These are phyloP conservation scores for Cordyceps militaris DNA, from an alignment of 2,329 filamentous ascomycete species.

Conservation along the genomic window DNA sequence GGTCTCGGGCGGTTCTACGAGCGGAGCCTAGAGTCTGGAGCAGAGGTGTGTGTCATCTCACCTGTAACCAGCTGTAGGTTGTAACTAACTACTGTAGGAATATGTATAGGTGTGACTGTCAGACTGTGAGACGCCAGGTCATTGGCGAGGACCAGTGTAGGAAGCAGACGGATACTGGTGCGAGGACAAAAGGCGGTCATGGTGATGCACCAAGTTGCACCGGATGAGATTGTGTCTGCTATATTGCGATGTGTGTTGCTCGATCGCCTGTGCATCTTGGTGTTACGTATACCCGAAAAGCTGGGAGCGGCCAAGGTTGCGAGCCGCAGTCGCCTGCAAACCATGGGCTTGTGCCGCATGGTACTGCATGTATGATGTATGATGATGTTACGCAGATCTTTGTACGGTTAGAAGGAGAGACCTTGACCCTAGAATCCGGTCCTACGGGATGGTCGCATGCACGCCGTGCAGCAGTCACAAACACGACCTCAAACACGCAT, in stretches of 20 bases:
- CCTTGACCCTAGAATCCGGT: neutral
- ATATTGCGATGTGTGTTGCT: neutral
- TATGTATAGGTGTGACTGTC: neutral
- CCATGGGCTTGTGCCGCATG: neutral
- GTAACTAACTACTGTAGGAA: neutral
- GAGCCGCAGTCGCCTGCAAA: neutral
- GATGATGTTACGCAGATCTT: neutral
- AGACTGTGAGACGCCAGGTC: too few species aligned
- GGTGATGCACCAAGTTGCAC: neutral
- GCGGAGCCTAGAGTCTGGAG: constrained; percentile 15
- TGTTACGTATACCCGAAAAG: neutral
- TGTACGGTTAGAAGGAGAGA: neutral
- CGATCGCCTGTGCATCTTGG: constrained; percentile 5
- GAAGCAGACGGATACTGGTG: too few species aligned
- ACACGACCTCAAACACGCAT: neutral
- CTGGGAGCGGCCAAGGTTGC: constrained; percentile 1
- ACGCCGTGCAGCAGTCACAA: neutral
- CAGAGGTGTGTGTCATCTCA: constrained; percentile 28
- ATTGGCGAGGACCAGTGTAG: neutral
- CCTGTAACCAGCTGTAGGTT: constrained; percentile 22
- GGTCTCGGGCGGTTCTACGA: constrained; percentile 10
- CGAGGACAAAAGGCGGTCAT: neutral
- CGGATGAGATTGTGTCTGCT: neutral
- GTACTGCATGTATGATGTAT: too few species aligned
- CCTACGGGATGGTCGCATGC: neutral